phyloP scores from a whole-genome alignment of 352 stramenopile species.

The Elongisporangium prolatum region DNA sequence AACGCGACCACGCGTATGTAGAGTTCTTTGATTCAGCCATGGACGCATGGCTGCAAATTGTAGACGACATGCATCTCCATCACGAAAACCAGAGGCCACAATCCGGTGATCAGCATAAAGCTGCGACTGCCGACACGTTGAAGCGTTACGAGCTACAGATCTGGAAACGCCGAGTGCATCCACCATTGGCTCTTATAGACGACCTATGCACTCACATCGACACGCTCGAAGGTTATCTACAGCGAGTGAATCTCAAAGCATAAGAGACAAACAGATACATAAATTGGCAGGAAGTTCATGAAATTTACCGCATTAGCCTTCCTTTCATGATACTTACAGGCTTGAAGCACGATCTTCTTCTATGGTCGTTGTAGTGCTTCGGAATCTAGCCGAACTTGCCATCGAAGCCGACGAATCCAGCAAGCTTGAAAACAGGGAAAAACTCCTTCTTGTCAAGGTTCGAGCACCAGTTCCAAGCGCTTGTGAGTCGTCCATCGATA shows the following conservation, averaged over 20 bases:
- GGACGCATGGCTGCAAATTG: conserved; percentile 55
- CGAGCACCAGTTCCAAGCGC: conserved; percentile 97
- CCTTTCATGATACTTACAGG: background rate
- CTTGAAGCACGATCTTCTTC: background rate
- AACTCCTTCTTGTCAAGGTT: conserved; percentile 92
- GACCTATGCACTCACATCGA: conserved; percentile 68
- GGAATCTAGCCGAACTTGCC: conserved; percentile 87
- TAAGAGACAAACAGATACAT: conserved; percentile 12
- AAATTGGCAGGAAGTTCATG: background rate
- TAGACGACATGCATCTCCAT: conserved; percentile 40
- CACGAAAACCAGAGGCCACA: conserved; percentile 3
- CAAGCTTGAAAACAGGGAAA: conserved; percentile 96
- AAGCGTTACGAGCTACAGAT: conserved; percentile 59
- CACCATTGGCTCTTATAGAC: conserved; percentile 36
- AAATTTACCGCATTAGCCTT: background rate
- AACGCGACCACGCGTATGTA: conserved; percentile 27
- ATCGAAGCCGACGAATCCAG: conserved; percentile 96
- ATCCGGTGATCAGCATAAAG: background rate
- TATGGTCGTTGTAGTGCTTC: background rate
- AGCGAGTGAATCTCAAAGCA: conserved; percentile 44
- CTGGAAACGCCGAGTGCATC: conserved; percentile 59
- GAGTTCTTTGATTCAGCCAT: conserved; percentile 65
- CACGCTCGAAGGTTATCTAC: conserved; percentile 46
- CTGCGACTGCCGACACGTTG: conserved; percentile 14
- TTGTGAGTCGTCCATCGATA: conserved; percentile 96